These are phyloP conservation scores for Paecilomyces fulvus DNA, from an alignment of 2,329 filamentous ascomycete species.

Conservation along the genomic window DNA sequence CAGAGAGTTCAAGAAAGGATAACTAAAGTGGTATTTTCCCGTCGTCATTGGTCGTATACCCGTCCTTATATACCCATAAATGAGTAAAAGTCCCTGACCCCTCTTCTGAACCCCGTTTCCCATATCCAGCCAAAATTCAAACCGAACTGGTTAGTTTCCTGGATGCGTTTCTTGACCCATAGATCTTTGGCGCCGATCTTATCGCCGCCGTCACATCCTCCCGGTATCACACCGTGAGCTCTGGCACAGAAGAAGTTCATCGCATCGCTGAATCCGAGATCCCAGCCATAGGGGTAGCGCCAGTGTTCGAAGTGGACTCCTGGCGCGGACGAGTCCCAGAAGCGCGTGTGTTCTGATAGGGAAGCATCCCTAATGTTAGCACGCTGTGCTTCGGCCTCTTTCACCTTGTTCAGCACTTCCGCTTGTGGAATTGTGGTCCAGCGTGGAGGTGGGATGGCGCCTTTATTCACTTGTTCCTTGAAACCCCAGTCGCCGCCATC, in stretches of 20 bases:
- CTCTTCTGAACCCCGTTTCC: slow-evolving; percentile 33
- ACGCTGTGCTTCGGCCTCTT: slow-evolving; percentile 33
- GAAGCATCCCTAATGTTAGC: slow-evolving; percentile 29
- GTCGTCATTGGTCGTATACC: neutral
- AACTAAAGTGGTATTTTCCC: neutral
- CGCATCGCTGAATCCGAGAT: slow-evolving; percentile 49
- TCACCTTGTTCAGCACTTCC: slow-evolving; percentile 30
- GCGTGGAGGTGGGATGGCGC: slow-evolving; percentile 34
- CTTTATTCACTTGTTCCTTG: slow-evolving; percentile 41
- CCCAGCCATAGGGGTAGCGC: slow-evolving; percentile 49
- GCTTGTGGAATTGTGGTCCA: slow-evolving; percentile 27
- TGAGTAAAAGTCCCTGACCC: slow-evolving; percentile 22
- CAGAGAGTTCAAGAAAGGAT: neutral
- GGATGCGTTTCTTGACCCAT: slow-evolving; percentile 50
- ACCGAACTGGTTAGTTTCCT: slow-evolving; percentile 42
- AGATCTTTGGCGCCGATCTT: slow-evolving; percentile 50
- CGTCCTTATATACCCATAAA: slow-evolving; percentile 7
- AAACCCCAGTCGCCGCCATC: slow-evolving; percentile 56
- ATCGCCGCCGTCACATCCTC: slow-evolving; percentile 30
- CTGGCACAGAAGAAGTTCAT: slow-evolving; percentile 42
- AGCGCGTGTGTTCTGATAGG: slow-evolving; percentile 38
- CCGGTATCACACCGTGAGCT: slow-evolving; percentile 22
- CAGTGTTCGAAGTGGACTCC: slow-evolving; percentile 44
- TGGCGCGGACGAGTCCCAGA: slow-evolving; percentile 42
- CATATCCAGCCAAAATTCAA: slow-evolving; percentile 31